Base-by-base conservation (phyloP, 2,329 filamentous ascomycete species). In the Cladophialophora yegresii region DNA sequence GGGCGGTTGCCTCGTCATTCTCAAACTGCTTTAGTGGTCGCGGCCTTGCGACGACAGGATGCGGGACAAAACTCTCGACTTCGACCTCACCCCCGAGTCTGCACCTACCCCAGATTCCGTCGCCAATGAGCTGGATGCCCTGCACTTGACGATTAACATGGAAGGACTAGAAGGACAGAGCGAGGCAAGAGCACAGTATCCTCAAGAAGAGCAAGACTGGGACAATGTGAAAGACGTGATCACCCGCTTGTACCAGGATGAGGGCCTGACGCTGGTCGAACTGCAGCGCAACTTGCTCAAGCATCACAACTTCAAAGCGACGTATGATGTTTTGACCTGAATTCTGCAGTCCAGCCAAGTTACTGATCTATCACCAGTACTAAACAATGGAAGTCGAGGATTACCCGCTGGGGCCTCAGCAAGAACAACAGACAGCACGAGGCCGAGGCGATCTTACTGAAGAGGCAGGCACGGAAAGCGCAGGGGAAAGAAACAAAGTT, bases 211-310 rank as follows among this genome's bases (percentile, higher is more conserved):
- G 47, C 47, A 50, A 16, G 47, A 50, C 23, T 50, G 47, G 47
- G 22, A 50, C 47, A 50, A 28, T 9, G 47, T 50, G 20, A 50
- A 50, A 50, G 47, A 50, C 5, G 47, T 50, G 1, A 50, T 50
- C 22, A 23, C 4, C 23, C 47, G 47, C 20, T 50, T 50, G 20
- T 50, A 50, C 47, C 47, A 26, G 47, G 47, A 50, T 9, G 47
- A 50, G 47, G 47, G 47, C 47, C 22, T 50, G 47, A 50, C 47
- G 10, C 23, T 50, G 47, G 20, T 16, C 2, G 47, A 50, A 28
- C 22, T 50, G 47, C 47, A 50, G 47, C 47, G 47, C 47, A 10
- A 50, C 47, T 16, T 50, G 47, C 20, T 50, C 20, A 50, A 50
- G 8, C 47, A 50, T 12, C 47, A 50, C 47, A 26, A 50, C 3